Conservation (phyloP, 2,329 filamentous ascomycete species). For the Diaporthe citrichinensis region DNA sequence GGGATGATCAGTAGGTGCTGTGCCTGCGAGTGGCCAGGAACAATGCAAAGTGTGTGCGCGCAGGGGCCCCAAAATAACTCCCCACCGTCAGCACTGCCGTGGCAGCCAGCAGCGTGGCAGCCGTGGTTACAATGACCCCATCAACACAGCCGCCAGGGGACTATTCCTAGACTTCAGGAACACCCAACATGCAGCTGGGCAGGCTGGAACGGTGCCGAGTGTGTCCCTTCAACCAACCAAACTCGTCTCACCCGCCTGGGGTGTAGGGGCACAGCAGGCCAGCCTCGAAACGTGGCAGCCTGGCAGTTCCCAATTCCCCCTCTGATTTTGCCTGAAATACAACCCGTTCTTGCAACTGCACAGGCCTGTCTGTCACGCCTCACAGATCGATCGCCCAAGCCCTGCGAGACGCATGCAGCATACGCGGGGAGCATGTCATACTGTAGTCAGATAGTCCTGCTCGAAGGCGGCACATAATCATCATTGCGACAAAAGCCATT, state of each 20-base stretch:
- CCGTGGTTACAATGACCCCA: background rate
- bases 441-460: background rate
- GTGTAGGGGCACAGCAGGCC: slow-evolving; percentile 17
- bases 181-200: slow-evolving; percentile 16
- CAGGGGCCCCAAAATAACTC: slow-evolving; percentile 25
- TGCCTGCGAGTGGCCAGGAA: slow-evolving; percentile 1
- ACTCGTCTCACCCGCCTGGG: background rate
- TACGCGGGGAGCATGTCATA: slow-evolving; percentile 18
- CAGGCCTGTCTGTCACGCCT: slow-evolving; percentile 11
- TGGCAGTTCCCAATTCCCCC: background rate
- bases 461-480: background rate
- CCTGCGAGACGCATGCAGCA: slow-evolving; percentile 26
- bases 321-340: background rate
- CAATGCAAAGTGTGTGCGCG: background rate
- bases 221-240: background rate
- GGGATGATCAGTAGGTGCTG: background rate
- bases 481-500: slow-evolving; percentile 16
- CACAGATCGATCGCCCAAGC: slow-evolving; percentile 4
- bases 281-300: slow-evolving; percentile 31
- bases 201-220: slow-evolving; percentile 19
- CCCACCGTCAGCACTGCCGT: slow-evolving; percentile 24
- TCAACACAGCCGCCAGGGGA: slow-evolving; percentile 21
- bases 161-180: slow-evolving; percentile 26
- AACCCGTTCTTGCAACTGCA: slow-evolving; percentile 10
- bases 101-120: slow-evolving; percentile 17